phyloP scores from a whole-genome alignment of 345 rosid genomes.

The Kernera saxatilis region DNA sequence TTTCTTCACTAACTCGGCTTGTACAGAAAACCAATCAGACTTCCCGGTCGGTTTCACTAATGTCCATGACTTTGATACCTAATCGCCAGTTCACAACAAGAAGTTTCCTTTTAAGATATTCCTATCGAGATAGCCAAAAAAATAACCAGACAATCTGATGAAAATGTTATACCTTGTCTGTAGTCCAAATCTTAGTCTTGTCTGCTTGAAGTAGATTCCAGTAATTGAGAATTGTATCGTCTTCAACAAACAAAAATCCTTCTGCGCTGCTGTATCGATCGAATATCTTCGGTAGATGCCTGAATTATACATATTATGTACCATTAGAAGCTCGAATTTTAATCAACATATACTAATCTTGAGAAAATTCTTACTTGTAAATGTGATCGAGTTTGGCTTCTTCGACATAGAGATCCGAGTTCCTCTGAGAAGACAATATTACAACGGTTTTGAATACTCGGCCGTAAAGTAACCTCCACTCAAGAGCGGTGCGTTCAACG shows the following conservation, averaged over 20 bases:
- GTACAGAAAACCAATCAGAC: slow-evolving; percentile 65
- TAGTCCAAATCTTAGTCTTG: slow-evolving; percentile 88
- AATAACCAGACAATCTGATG: not conserved
- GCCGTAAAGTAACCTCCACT: slow-evolving; percentile 97
- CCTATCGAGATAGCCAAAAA: not conserved
- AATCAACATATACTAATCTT: not conserved
- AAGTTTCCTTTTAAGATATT: not conserved
- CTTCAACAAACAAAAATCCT: slow-evolving; percentile 92
- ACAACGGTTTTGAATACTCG: slow-evolving; percentile 89
- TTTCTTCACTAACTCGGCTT: slow-evolving; percentile 69
- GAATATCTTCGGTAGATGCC: slow-evolving; percentile 81
- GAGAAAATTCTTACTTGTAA: slow-evolving; percentile 58
- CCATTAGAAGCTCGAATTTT: not conserved
- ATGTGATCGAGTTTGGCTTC: slow-evolving; percentile 64
- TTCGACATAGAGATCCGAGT: slow-evolving; percentile 75
- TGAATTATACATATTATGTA: slow-evolving; percentile 24
- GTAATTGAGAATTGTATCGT: slow-evolving; percentile 89
- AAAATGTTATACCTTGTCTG: slow-evolving; percentile 64
- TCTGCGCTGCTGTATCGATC: slow-evolving; percentile 69
- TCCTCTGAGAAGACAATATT: slow-evolving; percentile 70
- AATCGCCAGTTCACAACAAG: not conserved
- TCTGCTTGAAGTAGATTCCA: slow-evolving; percentile 96
- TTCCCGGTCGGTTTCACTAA: slow-evolving; percentile 46
- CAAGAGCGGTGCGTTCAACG: slow-evolving; percentile 89
- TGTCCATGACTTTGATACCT: slow-evolving; percentile 90